Evolutionary conservation across 1,139 yeast species (phyloP).

Genomic region (Citeromyces hawaiiensis): DNA sequence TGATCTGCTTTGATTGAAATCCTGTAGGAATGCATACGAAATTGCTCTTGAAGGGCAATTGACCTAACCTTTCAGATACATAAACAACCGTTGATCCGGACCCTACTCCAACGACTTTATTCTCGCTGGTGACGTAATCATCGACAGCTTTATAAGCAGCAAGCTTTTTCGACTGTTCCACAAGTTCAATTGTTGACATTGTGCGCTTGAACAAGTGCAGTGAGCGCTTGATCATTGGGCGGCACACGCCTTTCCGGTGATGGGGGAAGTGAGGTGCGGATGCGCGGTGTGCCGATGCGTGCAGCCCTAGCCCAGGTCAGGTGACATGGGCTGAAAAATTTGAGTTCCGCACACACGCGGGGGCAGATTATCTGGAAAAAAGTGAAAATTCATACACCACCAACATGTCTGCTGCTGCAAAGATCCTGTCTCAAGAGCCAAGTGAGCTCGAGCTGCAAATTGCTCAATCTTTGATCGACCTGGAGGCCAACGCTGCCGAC

Average conservation of each 20-base stretch:
- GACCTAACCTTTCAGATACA: constrained; percentile 89
- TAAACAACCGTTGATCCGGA: constrained; percentile 95
- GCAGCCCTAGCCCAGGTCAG: background rate
- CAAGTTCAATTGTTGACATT: constrained; percentile 11
- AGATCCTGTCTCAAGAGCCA: constrained; percentile 88
- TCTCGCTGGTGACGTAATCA: constrained; percentile 60
- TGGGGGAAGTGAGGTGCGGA: background rate
- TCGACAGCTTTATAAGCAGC: constrained; percentile 94
- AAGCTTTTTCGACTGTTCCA: constrained; percentile 61
- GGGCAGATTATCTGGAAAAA: background rate
- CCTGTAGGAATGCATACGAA: constrained; percentile 91
- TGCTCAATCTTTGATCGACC: constrained; percentile 97
- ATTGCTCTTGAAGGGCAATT: constrained; percentile 37
- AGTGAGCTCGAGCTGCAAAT: constrained; percentile 98
- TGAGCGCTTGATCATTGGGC: background rate
- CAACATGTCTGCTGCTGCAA: constrained; percentile 85
- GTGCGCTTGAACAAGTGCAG: background rate
- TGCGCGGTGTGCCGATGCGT: background rate
- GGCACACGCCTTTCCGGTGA: background rate
- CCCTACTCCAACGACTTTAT: constrained; percentile 83
- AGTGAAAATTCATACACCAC: background rate
- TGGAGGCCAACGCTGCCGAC: constrained; percentile 89
- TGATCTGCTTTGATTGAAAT: constrained; percentile 82
- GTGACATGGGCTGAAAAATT: background rate
- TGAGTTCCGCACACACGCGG: background rate